phyloP scores from a whole-genome alignment of 495 filamentous ascomycete species.

The Penicillium nucicola region DNA sequence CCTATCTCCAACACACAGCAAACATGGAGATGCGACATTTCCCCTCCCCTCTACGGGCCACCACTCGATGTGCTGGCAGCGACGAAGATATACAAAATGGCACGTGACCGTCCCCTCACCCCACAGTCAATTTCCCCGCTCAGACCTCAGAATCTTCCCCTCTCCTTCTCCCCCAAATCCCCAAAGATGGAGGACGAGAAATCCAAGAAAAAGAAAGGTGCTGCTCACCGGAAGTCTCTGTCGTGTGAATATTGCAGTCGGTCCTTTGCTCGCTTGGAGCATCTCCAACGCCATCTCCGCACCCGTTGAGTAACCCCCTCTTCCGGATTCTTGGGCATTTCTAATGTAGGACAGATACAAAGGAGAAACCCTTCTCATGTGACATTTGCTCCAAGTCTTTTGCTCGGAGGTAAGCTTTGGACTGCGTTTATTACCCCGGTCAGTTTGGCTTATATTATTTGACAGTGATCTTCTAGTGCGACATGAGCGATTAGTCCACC shows the following conservation, averaged over 20 bases:
- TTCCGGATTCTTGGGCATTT: conserved; percentile 8
- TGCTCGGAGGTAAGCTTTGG: conserved; percentile 41
- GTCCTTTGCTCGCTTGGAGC: conserved; percentile 50
- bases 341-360: conserved; percentile 45
- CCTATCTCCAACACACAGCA: background rate
- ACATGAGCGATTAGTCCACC: conserved; percentile 71
- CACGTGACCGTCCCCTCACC: conserved; percentile 38
- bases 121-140: conserved; percentile 41
- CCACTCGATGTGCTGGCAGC: too few species aligned
- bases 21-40: background rate
- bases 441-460: conserved; percentile 28
- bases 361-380: conserved; percentile 55
- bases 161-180: conserved; percentile 26
- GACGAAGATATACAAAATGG: too few species aligned
- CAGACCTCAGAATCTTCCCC: conserved; percentile 31
- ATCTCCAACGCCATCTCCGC: conserved; percentile 54
- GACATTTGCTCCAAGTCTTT: conserved; percentile 51
- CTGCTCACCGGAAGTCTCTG: conserved; percentile 44
- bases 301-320: conserved; percentile 49
- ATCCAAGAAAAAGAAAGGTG: conserved; percentile 44
- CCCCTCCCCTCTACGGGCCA: too few species aligned
- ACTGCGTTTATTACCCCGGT: conserved; percentile 1
- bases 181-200: conserved; percentile 44
- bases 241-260: conserved; percentile 50
- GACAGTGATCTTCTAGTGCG: conserved; percentile 65